These are phyloP conservation scores for Oidiodendron maius DNA, from an alignment of 495 filamentous ascomycete genomes.

Conservation along the genomic window DNA sequence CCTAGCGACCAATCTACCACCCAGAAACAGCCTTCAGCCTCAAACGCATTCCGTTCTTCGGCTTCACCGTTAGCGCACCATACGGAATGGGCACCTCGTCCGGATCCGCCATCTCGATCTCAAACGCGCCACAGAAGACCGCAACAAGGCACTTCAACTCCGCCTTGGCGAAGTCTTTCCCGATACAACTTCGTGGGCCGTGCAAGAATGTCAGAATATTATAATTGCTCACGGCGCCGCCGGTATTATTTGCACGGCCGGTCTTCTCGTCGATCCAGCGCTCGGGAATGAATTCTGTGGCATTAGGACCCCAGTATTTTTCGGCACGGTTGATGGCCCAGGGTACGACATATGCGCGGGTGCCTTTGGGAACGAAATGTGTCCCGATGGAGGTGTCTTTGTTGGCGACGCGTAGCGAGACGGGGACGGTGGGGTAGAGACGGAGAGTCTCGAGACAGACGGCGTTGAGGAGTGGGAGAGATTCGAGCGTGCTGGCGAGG, in stretches of 20 bases:
- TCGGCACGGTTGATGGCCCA: conserved; percentile 41
- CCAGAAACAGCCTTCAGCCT: conserved; percentile 52
- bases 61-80: conserved; percentile 57
- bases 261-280: conserved; percentile 14
- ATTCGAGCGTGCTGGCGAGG: conserved; percentile 25
- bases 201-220: conserved; percentile 40
- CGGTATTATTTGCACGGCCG: conserved; percentile 19
- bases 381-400: conserved; percentile 52
- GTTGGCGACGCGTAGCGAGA: conserved; percentile 50
- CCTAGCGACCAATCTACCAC: too few relatives aligned
- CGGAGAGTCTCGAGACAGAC: conserved; percentile 34
- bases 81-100: conserved; percentile 37
- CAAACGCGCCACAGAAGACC: conserved; percentile 53
- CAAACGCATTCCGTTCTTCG: conserved; percentile 58
- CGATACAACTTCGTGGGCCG: conserved; percentile 42
- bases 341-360: conserved; percentile 39
- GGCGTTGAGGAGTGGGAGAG: conserved; percentile 31
- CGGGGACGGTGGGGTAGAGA: conserved; percentile 33
- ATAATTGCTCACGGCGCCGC: conserved; percentile 33
- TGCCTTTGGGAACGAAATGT: conserved; percentile 39
- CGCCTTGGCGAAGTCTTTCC: conserved; percentile 57
- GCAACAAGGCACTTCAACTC: conserved; percentile 68
- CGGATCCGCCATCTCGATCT: conserved; percentile 40
- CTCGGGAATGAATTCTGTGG: conserved; percentile 26
- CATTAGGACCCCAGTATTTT: conserved; percentile 29